Evolutionary conservation across 148 eudicot genomes (phyloP).

Genomic region (Rhododendron williamsianum): DNA sequence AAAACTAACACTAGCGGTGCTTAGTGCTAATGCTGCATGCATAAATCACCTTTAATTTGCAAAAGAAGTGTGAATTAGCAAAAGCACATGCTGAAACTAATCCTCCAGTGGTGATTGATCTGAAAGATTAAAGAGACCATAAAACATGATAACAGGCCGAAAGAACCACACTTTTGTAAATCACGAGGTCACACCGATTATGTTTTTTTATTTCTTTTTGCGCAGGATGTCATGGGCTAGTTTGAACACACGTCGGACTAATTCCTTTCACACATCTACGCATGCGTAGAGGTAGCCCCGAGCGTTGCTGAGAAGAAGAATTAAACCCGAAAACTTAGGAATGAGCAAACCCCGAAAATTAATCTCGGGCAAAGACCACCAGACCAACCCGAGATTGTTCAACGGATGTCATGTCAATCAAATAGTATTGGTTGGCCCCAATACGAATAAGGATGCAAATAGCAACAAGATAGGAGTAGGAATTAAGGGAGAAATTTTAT

Average conservation of each 20-base stretch:
- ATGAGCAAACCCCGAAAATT: too few species aligned
- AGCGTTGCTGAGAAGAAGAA: too few species aligned
- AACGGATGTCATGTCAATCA: background rate
- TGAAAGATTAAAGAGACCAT: background rate
- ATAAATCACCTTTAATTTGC: background rate
- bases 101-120: background rate
- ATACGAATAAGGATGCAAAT: background rate
- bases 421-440: background rate
- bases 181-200: background rate
- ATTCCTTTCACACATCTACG: too few species aligned
- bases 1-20: too few species aligned
- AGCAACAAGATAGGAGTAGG: background rate
- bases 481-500: background rate
- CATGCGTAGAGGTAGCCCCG: too few species aligned
- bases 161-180: background rate
- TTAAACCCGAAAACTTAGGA: too few species aligned
- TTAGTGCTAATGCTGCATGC: background rate
- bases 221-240: too few species aligned
- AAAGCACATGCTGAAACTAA: background rate
- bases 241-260: too few species aligned
- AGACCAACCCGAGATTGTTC: background rate
- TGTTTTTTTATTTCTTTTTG: too few species aligned
- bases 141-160: background rate
- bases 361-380: too few species aligned
- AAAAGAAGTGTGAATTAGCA: background rate